Conservation (phyloP, 352 stramenopile genomes). For the Hyaloperonospora arabidopsidis region DNA sequence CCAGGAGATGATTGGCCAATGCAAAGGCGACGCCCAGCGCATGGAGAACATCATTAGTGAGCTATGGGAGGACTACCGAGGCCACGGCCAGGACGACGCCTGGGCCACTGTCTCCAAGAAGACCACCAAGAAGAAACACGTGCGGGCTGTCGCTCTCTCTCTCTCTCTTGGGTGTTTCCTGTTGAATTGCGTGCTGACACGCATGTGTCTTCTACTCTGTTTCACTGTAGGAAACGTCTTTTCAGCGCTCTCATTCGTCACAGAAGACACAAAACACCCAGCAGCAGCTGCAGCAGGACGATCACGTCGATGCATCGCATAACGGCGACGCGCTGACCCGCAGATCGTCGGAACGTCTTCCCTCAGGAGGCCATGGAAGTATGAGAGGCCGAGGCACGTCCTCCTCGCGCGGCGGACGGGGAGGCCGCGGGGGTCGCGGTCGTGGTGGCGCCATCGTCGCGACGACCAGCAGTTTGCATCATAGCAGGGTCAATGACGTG, state of each 20-base stretch:
- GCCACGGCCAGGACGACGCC: slow-evolving; percentile 49
- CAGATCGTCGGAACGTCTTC: slow-evolving; percentile 30
- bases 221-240: slow-evolving; percentile 12
- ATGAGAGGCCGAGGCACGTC: slow-evolving; percentile 44
- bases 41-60: slow-evolving; percentile 76
- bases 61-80: slow-evolving; percentile 76
- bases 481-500: slow-evolving; percentile 35
- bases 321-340: slow-evolving; percentile 22
- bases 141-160: slow-evolving; percentile 6
- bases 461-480: slow-evolving; percentile 19
- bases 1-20: slow-evolving; percentile 53
- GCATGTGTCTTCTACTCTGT: slow-evolving; percentile 7
- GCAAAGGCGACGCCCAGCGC: slow-evolving; percentile 61
- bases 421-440: slow-evolving; percentile 34
- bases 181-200: background rate
- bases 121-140: slow-evolving; percentile 59
- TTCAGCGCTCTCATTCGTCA: slow-evolving; percentile 31
- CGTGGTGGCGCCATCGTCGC: slow-evolving; percentile 29
- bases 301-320: slow-evolving; percentile 14
- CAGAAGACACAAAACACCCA: slow-evolving; percentile 38
- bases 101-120: slow-evolving; percentile 82
- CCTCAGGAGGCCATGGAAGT: slow-evolving; percentile 32
- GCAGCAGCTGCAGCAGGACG: too few relatives aligned
- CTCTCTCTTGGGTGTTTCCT: background rate
- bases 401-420: slow-evolving; percentile 42